Conservation (phyloP, 2,329 filamentous ascomycete species). For the Chrysoporthe puriensis region DNA sequence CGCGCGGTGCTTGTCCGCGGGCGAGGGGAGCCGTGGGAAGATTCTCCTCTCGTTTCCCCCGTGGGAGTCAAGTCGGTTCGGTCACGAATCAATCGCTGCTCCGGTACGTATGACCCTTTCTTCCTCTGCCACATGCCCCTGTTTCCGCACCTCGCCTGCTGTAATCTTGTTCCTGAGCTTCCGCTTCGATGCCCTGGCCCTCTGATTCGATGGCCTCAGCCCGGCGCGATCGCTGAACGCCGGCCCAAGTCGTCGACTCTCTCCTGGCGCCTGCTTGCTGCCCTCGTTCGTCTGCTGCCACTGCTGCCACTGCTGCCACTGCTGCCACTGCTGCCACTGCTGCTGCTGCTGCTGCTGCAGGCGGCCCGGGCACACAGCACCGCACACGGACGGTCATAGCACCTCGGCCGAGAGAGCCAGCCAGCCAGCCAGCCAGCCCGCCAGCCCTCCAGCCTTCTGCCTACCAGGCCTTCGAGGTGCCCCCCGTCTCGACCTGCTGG, state of each 20-base stretch:
- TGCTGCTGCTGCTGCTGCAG: background rate
- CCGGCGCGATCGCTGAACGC: constrained; percentile 24
- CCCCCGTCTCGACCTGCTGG: background rate
- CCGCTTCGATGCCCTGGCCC: constrained; percentile 14
- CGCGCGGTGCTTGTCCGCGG: constrained; percentile 4
- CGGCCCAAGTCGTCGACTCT: constrained; percentile 15
- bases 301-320: background rate
- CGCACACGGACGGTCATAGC: background rate
- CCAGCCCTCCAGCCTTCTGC: background rate
- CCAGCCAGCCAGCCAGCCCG: too few species aligned
- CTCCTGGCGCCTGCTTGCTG: background rate
- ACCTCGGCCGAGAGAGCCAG: background rate
- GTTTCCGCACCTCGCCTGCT: constrained; percentile 18
- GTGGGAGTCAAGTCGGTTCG: constrained; percentile 22
- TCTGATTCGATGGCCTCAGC: constrained; percentile 14
- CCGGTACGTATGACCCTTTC: constrained; percentile 28
- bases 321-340: background rate
- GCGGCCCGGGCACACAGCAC: background rate
- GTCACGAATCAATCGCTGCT: constrained; percentile 27
- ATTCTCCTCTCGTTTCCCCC: constrained; percentile 19
- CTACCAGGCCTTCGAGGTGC: too few species aligned
- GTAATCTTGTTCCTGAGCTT: constrained; percentile 22
- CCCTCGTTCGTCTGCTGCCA: background rate
- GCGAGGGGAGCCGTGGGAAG: constrained; percentile 13
- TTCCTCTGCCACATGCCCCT: constrained; percentile 24